Evolutionary conservation across 805 yeast genomes (phyloP), one percentile per base, ranked within the genome.

Genomic region (Saccharomycopsis capsularis): DNA sequence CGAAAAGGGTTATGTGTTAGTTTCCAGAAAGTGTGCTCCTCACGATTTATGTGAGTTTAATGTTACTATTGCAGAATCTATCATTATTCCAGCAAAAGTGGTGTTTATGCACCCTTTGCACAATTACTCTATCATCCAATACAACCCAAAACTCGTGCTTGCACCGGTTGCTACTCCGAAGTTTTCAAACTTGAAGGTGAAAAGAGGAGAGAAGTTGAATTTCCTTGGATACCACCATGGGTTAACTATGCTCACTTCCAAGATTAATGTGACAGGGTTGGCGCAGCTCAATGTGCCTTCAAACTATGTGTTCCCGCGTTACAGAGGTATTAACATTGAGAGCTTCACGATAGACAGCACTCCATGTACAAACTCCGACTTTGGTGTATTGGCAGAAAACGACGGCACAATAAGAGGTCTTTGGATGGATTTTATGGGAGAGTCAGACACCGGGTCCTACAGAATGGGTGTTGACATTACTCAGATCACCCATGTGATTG

Each of bases 401-500:
- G 85, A 83, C 59, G 97, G 96, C 11, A 75, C 81, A 0, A 76
- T 90, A 11, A 75, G 91, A 53, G 95, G 93, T 0, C 67, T 90
- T 48, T 90, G 96, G 96, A 64, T 89, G 54, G 75, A 91, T 1
- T 88, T 78, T 62, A 70, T 88, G 46, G 96, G 95, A 16, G 95
- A 86, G 56, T 75, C 79, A 43, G 71, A 68, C 38, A 93, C 85
- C 55, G 74, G 79, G 23, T 71, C 78, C 53, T 82, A 81, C 63
- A 69, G 79, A 49, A 79, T 85, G 73, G 96, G 95, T 16, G 62
- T 89, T 43, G 95, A 86, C 62, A 81, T 83, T 13, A 74, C 82
- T 4, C 85, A 84, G 49, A 70, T 88, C 24, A 60, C 68, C 47
- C 67, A 71, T 48, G 81, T 85, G 4, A 70, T 89, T 29, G 71